These are phyloP conservation scores for Solanum medicagineum DNA, from an alignment of 257 asterid species.

Conservation along the genomic window DNA sequence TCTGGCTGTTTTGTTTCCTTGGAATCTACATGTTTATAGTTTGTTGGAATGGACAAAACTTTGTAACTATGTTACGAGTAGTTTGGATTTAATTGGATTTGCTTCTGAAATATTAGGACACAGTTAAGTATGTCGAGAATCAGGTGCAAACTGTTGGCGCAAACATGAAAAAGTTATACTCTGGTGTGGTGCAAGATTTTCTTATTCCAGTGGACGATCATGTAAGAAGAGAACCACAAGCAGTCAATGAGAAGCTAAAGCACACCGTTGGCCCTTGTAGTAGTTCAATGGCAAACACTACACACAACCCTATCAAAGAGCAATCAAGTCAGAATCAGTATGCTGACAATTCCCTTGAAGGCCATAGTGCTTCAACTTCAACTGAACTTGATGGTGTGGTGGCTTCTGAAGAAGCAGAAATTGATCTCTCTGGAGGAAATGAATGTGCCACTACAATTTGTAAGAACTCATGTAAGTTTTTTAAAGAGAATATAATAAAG, in stretches of 20 bases:
- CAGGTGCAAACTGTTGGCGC: slow-evolving; percentile 52
- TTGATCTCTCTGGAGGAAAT: slow-evolving; percentile 4
- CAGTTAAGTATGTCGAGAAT: slow-evolving; percentile 42
- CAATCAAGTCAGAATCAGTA: slow-evolving; percentile 9
- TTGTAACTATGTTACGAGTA: neutral
- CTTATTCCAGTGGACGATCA: slow-evolving; percentile 18
- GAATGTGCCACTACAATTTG: neutral
- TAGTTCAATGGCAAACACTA: neutral
- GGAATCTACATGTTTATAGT: neutral
- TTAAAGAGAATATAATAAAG: slow-evolving; percentile 4
- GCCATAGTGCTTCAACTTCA: neutral
- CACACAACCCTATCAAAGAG: neutral
- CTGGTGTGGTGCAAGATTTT: slow-evolving; percentile 41
- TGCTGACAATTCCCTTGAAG: neutral
- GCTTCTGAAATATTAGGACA: slow-evolving; percentile 23
- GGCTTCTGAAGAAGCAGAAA: slow-evolving; percentile 10
- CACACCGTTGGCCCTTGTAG: neutral
- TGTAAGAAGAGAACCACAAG: slow-evolving; percentile 1
- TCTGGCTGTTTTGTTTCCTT: neutral
- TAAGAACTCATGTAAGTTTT: slow-evolving; percentile 1
- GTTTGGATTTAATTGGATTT: neutral
- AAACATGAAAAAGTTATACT: slow-evolving; percentile 39
- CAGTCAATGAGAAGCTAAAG: slow-evolving; percentile 3
- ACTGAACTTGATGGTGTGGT: neutral
- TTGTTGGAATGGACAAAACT: neutral